Conservation (phyloP, 345 rosid species). For the Cardiospermum halicacabum region DNA sequence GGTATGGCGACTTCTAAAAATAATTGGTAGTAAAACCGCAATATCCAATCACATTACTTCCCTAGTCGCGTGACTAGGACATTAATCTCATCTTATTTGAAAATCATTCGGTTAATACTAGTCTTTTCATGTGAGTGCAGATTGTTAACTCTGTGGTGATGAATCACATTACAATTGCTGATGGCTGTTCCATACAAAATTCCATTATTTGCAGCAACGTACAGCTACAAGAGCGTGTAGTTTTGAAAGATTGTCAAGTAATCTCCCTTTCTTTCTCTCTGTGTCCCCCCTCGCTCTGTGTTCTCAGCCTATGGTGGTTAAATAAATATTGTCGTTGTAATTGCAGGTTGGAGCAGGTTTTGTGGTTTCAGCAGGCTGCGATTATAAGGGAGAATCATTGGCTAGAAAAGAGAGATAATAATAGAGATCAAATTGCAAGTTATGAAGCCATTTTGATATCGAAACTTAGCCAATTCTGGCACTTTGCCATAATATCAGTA, state of each 20-base stretch:
- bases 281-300: neutral
- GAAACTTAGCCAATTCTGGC: slow-evolving; percentile 4
- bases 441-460: neutral
- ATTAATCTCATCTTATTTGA: neutral
- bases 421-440: neutral
- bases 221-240: slow-evolving; percentile 85
- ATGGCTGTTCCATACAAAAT: slow-evolving; percentile 90
- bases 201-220: slow-evolving; percentile 89
- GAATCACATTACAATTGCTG: slow-evolving; percentile 86
- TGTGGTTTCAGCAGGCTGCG: slow-evolving; percentile 63
- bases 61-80: neutral
- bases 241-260: slow-evolving; percentile 89
- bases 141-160: slow-evolving; percentile 83
- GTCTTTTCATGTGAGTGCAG: slow-evolving; percentile 34
- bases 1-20: slow-evolving; percentile 40
- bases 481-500: neutral
- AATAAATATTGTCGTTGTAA: neutral
- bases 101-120: neutral
- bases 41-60: neutral
- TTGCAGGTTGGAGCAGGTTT: slow-evolving; percentile 80
- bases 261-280: slow-evolving; percentile 11
- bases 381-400: slow-evolving; percentile 79
- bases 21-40: neutral
- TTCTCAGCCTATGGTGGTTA: neutral
- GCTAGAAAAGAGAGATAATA: slow-evolving; percentile 59